Conservation (phyloP, 2,329 filamentous ascomycete genomes). For the Samsoniella hepiali region DNA sequence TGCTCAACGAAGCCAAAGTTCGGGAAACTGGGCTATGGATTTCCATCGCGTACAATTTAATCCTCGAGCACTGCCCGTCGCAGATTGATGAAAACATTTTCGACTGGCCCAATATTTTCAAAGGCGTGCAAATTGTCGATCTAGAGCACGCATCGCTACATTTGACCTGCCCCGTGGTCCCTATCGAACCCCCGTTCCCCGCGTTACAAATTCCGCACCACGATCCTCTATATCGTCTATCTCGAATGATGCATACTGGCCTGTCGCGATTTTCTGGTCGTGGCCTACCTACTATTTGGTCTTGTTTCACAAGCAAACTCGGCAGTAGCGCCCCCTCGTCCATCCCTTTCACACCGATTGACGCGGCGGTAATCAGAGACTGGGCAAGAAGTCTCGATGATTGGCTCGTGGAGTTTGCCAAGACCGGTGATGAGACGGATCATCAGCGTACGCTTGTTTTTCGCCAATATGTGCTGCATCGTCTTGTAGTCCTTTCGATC, state of each 20-base stretch:
- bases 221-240: conserved; percentile 40
- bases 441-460: conserved; percentile 36
- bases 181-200: conserved; percentile 36
- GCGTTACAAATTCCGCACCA: conserved; percentile 36
- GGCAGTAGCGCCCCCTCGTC: conserved; percentile 23
- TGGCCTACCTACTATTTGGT: conserved; percentile 42
- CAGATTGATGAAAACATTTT: conserved; percentile 35
- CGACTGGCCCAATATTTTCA: conserved; percentile 41
- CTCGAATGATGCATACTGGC: conserved; percentile 44
- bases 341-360: conserved; percentile 36
- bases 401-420: conserved; percentile 40
- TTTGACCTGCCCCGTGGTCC: conserved; percentile 40
- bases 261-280: conserved; percentile 41
- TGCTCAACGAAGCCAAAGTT: conserved; percentile 41
- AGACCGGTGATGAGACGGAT: conserved; percentile 30
- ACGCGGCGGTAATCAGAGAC: conserved; percentile 40
- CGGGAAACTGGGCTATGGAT: conserved; percentile 43
- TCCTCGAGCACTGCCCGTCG: conserved; percentile 40
- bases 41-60: conserved; percentile 39
- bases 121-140: conserved; percentile 40
- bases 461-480: conserved; percentile 41
- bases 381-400: conserved; percentile 41
- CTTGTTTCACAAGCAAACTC: conserved; percentile 32
- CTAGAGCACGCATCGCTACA: conserved; percentile 43
- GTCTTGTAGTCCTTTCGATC: conserved; percentile 41